Evolutionary conservation across 2,329 filamentous ascomycete species (phyloP).

Genomic region (Colletotrichum tofieldiae): DNA sequence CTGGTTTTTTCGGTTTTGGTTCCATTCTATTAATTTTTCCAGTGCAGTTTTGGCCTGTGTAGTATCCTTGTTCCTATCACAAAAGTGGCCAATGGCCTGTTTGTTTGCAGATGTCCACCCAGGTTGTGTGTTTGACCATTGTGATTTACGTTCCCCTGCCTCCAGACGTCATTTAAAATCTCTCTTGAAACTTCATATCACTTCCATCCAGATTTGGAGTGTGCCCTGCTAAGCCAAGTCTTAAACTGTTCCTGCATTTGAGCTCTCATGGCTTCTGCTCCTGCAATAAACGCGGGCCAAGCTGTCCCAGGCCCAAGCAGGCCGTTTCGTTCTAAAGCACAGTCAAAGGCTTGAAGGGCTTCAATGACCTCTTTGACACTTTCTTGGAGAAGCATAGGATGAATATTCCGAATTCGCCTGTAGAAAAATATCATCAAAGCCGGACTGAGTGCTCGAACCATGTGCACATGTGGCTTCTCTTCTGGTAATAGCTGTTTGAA

Average conservation of each 20-base stretch:
- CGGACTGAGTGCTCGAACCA: constrained; percentile 9
- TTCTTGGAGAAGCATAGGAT: constrained; percentile 2
- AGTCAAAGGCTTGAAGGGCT: background rate
- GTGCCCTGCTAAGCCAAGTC: background rate
- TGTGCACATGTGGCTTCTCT: background rate
- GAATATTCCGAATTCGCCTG: constrained; percentile 4
- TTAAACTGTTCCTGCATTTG: background rate
- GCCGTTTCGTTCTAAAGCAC: background rate
- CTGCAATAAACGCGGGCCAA: constrained; percentile 20
- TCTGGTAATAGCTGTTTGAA: no score
- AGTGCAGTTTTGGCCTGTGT: no score
- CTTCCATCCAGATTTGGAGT: constrained; percentile 16
- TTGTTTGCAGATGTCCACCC: constrained; percentile 9
- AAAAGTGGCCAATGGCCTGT: constrained; percentile 15
- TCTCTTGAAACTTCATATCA: background rate
- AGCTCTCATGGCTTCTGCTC: background rate
- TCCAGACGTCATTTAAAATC: constrained; percentile 1
- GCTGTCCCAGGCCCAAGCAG: background rate
- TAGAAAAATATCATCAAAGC: constrained; percentile 25
- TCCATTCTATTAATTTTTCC: no score
- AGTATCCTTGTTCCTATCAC: background rate
- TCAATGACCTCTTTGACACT: constrained; percentile 22
- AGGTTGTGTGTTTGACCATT: background rate
- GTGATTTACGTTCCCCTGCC: background rate
- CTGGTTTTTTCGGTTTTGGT: no score